Conservation (phyloP, 1,139 yeast genomes). For the Yamadazyma sp. region DNA sequence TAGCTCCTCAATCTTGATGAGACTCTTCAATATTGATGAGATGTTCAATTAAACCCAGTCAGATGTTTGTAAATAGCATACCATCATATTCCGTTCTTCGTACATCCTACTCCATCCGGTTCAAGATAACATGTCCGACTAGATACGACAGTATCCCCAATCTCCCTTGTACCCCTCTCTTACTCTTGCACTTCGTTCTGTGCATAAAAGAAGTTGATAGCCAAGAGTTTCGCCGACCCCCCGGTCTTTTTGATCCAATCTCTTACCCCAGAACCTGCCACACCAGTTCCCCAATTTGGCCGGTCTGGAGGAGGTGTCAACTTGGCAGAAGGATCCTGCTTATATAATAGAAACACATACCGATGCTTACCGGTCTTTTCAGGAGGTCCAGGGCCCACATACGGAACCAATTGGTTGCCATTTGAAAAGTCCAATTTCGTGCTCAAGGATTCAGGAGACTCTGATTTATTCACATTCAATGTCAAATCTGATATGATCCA, state of each 20-base stretch:
- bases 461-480: conserved; percentile 30
- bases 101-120: too few species aligned
- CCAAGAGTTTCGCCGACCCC: conserved; percentile 60
- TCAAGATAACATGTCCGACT: too few species aligned
- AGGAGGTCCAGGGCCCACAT: conserved; percentile 86
- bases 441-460: conserved; percentile 29
- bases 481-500: conserved; percentile 67
- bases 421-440: conserved; percentile 37
- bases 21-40: too few species aligned
- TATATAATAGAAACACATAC: conserved; percentile 72
- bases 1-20: too few species aligned
- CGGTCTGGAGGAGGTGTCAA: conserved; percentile 54
- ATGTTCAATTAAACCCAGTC: too few species aligned
- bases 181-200: conserved; percentile 50
- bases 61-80: too few species aligned
- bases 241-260: conserved; percentile 70
- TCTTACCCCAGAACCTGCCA: conserved; percentile 71
- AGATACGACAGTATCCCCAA: too few species aligned
- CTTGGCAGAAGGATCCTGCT: conserved; percentile 49
- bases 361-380: conserved; percentile 79
- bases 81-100: too few species aligned
- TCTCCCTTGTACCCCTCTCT: not conserved
- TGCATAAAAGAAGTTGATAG: conserved; percentile 78
- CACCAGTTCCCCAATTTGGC: conserved; percentile 83
- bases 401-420: conserved; percentile 41